Conservation (phyloP, 306 rosid species). For the Benincasa hispida region DNA sequence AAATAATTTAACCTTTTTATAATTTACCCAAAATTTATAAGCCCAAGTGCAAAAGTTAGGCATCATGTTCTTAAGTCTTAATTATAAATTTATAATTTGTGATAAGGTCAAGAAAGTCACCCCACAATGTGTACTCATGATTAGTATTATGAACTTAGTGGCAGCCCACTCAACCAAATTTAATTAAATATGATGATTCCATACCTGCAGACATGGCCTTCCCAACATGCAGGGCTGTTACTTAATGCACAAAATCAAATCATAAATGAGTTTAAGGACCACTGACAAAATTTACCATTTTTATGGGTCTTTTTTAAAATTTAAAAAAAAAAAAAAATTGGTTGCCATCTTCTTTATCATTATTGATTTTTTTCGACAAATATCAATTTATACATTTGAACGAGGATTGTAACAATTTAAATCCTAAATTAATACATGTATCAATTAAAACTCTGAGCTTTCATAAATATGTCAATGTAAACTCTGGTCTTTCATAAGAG, state of each 20-base stretch:
- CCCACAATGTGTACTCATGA: background rate
- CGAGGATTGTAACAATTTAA: too few species aligned
- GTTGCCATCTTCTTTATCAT: background rate
- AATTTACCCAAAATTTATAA: background rate
- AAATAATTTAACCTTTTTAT: too few species aligned
- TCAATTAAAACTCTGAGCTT: too few species aligned
- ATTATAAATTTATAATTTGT: background rate
- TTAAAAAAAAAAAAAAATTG: too few species aligned
- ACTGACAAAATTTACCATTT: background rate
- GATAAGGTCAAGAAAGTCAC: background rate
- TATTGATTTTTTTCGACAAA: too few species aligned
- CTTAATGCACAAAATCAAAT: background rate
- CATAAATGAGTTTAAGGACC: background rate
- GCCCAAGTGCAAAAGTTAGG: background rate
- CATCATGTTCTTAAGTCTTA: background rate
- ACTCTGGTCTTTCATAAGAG: too few species aligned
- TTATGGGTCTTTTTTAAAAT: background rate
- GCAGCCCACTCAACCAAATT: constrained; percentile 5
- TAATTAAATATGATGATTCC: constrained; percentile 5
- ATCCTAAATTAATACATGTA: too few species aligned
- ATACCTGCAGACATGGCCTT: constrained; percentile 6
- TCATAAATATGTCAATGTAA: too few species aligned
- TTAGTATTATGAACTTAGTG: background rate
- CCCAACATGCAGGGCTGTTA: background rate
- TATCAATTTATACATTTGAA: too few species aligned